Base-by-base conservation (phyloP, 2,329 filamentous ascomycete genomes). In the Aspergillus oerlinghausenensis region DNA sequence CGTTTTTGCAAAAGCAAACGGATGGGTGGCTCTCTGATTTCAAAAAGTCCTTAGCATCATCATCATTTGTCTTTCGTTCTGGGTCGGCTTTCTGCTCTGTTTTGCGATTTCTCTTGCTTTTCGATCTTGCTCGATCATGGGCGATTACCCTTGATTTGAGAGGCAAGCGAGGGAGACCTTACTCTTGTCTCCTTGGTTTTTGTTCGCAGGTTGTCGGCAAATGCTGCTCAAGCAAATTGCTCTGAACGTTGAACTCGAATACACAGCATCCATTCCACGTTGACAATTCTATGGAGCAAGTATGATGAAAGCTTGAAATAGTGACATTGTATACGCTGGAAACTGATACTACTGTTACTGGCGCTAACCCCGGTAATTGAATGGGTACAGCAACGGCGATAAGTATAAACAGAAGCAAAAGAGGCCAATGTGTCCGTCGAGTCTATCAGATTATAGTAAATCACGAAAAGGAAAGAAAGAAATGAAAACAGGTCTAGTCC, bases 11-110 rank as follows among this genome's bases (percentile, higher is more conserved):
- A 38, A 35, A 17, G 4, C 14, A 7, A 17, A 38, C 14, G 14
- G 32, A 14, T 63, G 64, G 66, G 66, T 54, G 66, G 66, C 57
- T 66, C 54, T 68, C 54, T 67, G 66, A 62, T 61, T 61, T 56
- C 11, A 45, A 60, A 61, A 58, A 55, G 55, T 53, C 42, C 51
- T 55, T 57, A 50, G 53, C 38, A 45, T 55, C 56, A 32, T 54
- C 48, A 17, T 54, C n/a, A 5, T 50, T n/a, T 38, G 52, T 3
- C 25, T 29, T 56, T 48, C 19, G 50, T 53, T 53, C 32, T 54
- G 32, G 32, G 32, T 17, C 32, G 32, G 32, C 32, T 38, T 38
- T 38, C 14, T 38, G 32, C 32, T 35, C 32, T 17, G 4, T 35
- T 35, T 35, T 35, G 32, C 14, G 32, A 7, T 17, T 17, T 17